phyloP scores from a whole-genome alignment of 75 land plant genomes.

The Sequoiadendron giganteum region DNA sequence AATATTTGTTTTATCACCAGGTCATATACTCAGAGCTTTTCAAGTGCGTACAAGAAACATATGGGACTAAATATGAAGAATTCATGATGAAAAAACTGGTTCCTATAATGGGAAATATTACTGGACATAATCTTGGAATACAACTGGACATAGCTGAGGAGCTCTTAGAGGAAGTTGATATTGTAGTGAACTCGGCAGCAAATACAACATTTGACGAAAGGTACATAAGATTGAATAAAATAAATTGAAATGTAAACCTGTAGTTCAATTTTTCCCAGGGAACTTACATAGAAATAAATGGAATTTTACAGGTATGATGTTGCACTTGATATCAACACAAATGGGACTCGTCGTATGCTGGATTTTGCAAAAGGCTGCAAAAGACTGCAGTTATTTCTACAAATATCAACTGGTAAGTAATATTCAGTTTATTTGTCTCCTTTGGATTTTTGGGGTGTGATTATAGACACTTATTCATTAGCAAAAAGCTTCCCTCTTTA shows the following conservation, averaged over 20 bases:
- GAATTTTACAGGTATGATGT: slow-evolving; percentile 64
- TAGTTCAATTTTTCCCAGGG: background rate
- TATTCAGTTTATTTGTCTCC: background rate
- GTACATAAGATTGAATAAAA: slow-evolving; percentile 22
- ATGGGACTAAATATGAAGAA: slow-evolving; percentile 61
- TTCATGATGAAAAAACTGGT: slow-evolving; percentile 72
- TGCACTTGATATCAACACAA: slow-evolving; percentile 82
- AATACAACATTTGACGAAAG: slow-evolving; percentile 94
- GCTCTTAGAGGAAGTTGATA: slow-evolving; percentile 57
- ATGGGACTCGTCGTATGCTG: slow-evolving; percentile 64
- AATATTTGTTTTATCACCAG: slow-evolving; percentile 19
- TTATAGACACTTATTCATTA: too few species aligned
- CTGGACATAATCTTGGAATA: slow-evolving; percentile 57
- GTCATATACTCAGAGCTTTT: slow-evolving; percentile 65
- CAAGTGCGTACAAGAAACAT: slow-evolving; percentile 40
- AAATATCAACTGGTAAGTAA: slow-evolving; percentile 80
- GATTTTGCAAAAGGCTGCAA: slow-evolving; percentile 63
- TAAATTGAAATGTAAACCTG: background rate
- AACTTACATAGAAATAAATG: background rate
- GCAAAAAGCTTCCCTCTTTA: too few species aligned
- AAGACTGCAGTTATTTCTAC: slow-evolving; percentile 73
- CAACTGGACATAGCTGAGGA: slow-evolving; percentile 26
- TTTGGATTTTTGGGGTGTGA: too few species aligned
- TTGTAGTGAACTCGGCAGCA: slow-evolving; percentile 88
- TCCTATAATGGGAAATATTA: slow-evolving; percentile 73